phyloP scores from a whole-genome alignment of 345 rosid genomes.

The Pseudoturritis turrita region DNA sequence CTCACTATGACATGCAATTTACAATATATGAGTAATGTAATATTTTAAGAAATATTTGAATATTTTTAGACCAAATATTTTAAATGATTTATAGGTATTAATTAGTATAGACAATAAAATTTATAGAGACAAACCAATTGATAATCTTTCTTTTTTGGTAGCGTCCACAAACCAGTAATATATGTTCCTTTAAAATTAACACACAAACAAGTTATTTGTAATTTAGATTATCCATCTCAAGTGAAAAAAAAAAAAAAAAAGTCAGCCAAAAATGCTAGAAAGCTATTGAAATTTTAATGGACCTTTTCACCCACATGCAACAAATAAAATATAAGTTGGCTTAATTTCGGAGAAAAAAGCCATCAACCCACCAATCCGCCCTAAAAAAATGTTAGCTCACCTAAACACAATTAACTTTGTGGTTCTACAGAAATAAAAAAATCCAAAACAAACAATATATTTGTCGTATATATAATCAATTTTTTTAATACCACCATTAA shows the following conservation, averaged over 20 bases:
- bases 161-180: too few relatives aligned
- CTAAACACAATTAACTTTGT: slow-evolving; percentile 8
- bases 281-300: not conserved
- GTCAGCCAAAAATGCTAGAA: not conserved
- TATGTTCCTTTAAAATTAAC: not conserved
- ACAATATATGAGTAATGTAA: not conserved
- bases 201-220: not conserved
- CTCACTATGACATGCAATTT: not conserved
- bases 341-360: not conserved
- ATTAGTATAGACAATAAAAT: not conserved
- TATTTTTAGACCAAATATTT: not conserved
- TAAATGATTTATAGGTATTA: not conserved
- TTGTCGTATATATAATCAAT: not conserved
- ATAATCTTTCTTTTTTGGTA: not conserved
- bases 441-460: not conserved
- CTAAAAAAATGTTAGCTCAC: slow-evolving; percentile 5
- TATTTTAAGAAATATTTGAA: not conserved
- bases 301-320: not conserved
- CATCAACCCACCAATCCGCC: slow-evolving; percentile 1
- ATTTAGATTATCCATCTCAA: not conserved
- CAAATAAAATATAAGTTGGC: not conserved
- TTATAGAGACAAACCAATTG: too few relatives aligned
- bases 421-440: not conserved
- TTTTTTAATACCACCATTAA: not conserved
- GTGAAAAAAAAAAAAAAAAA: not conserved